Conservation (phyloP, 2,329 filamentous ascomycete genomes). For the Phialophora tarda region DNA sequence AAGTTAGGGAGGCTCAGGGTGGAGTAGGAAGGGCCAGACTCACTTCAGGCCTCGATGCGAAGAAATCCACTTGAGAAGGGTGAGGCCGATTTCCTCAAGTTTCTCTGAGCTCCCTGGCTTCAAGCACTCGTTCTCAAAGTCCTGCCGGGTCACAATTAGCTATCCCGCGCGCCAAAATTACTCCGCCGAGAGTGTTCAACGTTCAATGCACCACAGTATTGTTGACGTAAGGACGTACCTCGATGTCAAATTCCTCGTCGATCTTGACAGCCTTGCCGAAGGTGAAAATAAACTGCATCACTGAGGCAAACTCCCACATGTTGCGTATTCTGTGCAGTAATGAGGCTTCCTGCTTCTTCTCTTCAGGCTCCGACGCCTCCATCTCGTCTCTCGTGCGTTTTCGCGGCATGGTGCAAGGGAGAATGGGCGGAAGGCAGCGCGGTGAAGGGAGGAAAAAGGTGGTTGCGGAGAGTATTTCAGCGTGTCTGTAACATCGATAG, state of each 20-base stretch:
- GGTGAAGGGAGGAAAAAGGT: conserved; percentile 1
- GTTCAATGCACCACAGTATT: conserved; percentile 2
- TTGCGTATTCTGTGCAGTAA: conserved; percentile 75
- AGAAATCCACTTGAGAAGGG: conserved; percentile 88
- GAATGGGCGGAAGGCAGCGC: conserved; percentile 12
- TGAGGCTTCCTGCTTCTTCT: conserved; percentile 47
- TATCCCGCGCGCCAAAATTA: conserved; percentile 31
- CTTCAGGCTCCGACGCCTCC: conserved; percentile 57
- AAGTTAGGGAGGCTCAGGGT: conserved; percentile 39
- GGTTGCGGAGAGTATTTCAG: neutral
- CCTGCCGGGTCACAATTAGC: conserved; percentile 59
- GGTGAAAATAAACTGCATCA: conserved; percentile 90
- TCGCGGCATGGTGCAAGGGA: conserved; percentile 48
- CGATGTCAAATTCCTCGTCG: conserved; percentile 84
- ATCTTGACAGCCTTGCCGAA: conserved; percentile 92
- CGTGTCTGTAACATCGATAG: conserved; percentile 3
- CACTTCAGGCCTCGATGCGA: conserved; percentile 92
- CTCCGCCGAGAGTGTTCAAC: conserved; percentile 24
- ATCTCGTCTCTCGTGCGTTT: conserved; percentile 63
- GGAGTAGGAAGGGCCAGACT: conserved; percentile 46
- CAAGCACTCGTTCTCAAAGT: conserved; percentile 85
- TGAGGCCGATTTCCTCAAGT: conserved; percentile 80
- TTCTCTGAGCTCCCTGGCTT: conserved; percentile 73
- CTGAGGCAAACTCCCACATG: conserved; percentile 93
- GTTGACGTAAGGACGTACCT: conserved; percentile 64